Evolutionary conservation across 345 rosid genomes (phyloP), one percentile per base, ranked within the genome.

Genomic region (Turnera subulata): DNA sequence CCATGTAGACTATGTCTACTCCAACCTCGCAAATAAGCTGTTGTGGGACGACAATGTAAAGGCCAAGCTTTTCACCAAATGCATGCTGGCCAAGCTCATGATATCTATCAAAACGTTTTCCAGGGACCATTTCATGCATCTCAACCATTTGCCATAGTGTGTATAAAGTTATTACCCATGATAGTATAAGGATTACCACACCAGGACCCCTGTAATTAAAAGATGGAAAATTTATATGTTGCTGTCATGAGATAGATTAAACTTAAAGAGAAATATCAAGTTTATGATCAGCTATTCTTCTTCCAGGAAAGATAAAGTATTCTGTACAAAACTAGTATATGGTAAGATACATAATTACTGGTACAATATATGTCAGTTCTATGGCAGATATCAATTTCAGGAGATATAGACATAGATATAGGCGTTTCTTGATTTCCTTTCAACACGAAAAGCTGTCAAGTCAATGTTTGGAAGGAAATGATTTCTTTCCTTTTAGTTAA

Each of bases 91-190:
- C 73, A 23, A 69, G 66, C 49, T 69, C 73, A 51, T 69, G 73
- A 29, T 62, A 69, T 19, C 67, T 39, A 46, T 69, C 73, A 18
- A 69, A 69, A 8, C 73, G 66, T 62, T 69, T 69, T 19, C 73
- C 73, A 11, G 68, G 68, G 14, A 69, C 53, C 73, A 69, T 69
- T 26, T 69, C 73, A 47, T 69, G 73, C 73, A 62, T 69, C 58
- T 69, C 68, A 49, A 69, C 73, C 73, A 62, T 69, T 58, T 69
- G 73, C 73, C 73, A 69, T 12, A 68, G 54, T 1, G 73, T 68
- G 50, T 68, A 68, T 11, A 69, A 18, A 3, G 73, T 69, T 13
- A 69, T 69, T n/a, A 53, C 7, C 73, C 68, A 69, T 44, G 73
- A 69, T 12, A 62, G 44, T 12, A 69, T 32, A 25, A 69, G 57